Evolutionary conservation across 176 grass and related monocot species (phyloP).

Genomic region (Musa troglodytarum): DNA sequence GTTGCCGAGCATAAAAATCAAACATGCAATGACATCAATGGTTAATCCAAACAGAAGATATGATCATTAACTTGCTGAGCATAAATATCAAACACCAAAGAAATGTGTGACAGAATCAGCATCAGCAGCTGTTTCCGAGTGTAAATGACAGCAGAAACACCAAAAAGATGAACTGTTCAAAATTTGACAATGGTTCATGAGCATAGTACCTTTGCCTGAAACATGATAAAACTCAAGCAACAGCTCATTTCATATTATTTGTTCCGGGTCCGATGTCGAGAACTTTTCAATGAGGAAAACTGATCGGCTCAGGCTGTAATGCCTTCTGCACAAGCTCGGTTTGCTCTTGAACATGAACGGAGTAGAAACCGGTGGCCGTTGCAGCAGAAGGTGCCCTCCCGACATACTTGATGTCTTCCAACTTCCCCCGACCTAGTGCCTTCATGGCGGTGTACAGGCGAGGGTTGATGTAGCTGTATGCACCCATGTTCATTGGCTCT

Average conservation of each 20-base stretch:
- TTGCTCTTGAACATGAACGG: constrained; percentile 71
- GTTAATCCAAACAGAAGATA: no score
- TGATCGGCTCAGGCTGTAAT: constrained; percentile 56
- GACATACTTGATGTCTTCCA: constrained; percentile 84
- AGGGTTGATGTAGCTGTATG: constrained; percentile 67
- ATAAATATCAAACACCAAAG: no score
- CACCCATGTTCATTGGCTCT: constrained; percentile 97
- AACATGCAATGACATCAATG: no score
- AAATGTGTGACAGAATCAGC: no score
- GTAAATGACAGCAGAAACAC: no score
- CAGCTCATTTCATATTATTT: neutral
- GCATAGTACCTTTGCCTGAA: neutral
- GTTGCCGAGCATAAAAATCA: no score
- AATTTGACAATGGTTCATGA: neutral
- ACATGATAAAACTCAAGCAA: neutral
- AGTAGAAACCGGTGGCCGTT: constrained; percentile 79
- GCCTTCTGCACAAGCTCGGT: constrained; percentile 66
- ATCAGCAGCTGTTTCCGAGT: no score
- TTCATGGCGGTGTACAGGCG: constrained; percentile 67
- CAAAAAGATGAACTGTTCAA: neutral
- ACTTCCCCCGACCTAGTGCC: constrained; percentile 43
- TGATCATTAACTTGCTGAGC: no score
- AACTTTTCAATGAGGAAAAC: constrained; percentile 26
- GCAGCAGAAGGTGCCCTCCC: constrained; percentile 88
- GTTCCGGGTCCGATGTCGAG: neutral